Conservation (phyloP, 768 basidiomycete species). For the Fomitopsis pulvina region DNA sequence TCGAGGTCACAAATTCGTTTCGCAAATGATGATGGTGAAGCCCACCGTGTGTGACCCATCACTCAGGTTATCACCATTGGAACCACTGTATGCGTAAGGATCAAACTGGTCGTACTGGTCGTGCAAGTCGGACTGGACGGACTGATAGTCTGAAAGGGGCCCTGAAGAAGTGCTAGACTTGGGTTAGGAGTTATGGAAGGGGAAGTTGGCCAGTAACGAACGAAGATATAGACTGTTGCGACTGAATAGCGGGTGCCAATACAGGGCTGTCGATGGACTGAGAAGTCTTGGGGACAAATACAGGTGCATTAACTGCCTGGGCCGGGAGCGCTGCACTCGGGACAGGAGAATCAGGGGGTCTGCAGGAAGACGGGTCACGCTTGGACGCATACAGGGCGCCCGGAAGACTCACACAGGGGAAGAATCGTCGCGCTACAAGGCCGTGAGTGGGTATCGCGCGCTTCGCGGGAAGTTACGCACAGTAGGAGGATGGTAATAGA, state of each 20-base stretch:
- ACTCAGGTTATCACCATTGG: constrained; percentile 15
- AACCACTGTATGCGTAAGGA: constrained; percentile 18
- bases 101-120: constrained; percentile 26
- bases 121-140: constrained; percentile 6
- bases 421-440: constrained; percentile 16
- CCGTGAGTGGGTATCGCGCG: constrained; percentile 5
- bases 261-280: constrained; percentile 13
- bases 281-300: constrained; percentile 70
- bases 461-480: constrained; percentile 27
- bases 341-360: constrained; percentile 40
- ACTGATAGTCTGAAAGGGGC: constrained; percentile 13
- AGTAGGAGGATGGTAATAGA: constrained; percentile 74
- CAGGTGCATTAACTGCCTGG: constrained; percentile 75
- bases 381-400: neutral
- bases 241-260: constrained; percentile 8
- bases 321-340: constrained; percentile 37
- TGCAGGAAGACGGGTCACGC: constrained; percentile 19
- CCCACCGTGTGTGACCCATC: constrained; percentile 29
- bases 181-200: neutral
- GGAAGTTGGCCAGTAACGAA: neutral
- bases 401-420: constrained; percentile 22
- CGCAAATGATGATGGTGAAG: constrained; percentile 1
- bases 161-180: constrained; percentile 6
- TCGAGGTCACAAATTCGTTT: neutral
- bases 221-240: constrained; percentile 5